These are phyloP conservation scores for Malassezia yamatoensis DNA, from an alignment of 1,284 basidiomycete genomes.

Conservation along the genomic window DNA sequence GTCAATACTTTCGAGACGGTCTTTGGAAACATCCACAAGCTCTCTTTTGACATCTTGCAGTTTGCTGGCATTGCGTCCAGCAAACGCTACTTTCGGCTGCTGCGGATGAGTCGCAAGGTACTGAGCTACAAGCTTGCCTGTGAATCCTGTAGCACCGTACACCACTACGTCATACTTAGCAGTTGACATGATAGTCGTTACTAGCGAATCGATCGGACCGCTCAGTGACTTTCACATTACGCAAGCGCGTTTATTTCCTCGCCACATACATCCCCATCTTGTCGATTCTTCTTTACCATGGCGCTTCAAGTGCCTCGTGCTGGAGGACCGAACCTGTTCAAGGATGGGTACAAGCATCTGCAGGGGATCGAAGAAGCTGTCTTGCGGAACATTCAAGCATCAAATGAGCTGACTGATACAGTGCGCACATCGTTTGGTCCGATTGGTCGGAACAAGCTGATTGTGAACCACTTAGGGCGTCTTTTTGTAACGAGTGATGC, in stretches of 20 bases:
- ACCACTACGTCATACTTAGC: constrained; percentile 28
- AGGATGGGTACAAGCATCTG: constrained; percentile 60
- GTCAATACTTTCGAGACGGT: constrained; percentile 20
- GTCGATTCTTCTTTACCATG: constrained; percentile 53
- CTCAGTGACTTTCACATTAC: not conserved
- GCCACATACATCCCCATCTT: not conserved
- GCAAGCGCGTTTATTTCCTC: not conserved
- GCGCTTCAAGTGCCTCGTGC: constrained; percentile 87
- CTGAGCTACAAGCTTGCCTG: constrained; percentile 27
- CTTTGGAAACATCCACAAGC: constrained; percentile 13
- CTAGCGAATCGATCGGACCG: not conserved
- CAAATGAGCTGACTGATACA: constrained; percentile 83
- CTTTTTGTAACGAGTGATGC: constrained; percentile 98
- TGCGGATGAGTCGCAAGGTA: constrained; percentile 28
- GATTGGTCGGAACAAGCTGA: constrained; percentile 57
- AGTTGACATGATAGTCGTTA: constrained; percentile 16
- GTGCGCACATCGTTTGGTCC: constrained; percentile 93
- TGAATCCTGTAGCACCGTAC: constrained; percentile 42
- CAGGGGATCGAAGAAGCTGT: constrained; percentile 83
- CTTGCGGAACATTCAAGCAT: constrained; percentile 81
- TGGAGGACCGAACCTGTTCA: constrained; percentile 81
- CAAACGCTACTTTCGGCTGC: constrained; percentile 28
- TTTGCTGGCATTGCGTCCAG: constrained; percentile 28
- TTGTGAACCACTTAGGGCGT: constrained; percentile 65
- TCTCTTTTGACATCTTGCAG: constrained; percentile 20